Base-by-base conservation (phyloP, 2,329 filamentous ascomycete genomes). In the Ceratocystis ficicola region DNA sequence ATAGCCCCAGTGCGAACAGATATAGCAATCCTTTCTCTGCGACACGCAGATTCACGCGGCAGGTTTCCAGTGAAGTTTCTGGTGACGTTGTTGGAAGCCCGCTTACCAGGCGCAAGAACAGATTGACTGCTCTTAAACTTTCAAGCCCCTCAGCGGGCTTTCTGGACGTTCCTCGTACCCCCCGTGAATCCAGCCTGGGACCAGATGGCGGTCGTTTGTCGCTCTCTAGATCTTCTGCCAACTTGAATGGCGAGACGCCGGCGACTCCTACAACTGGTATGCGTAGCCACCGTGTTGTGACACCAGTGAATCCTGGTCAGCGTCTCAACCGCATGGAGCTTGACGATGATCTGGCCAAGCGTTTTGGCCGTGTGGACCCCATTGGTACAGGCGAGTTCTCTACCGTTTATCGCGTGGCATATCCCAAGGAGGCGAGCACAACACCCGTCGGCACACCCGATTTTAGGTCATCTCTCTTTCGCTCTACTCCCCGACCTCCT, bases 301-400 rank as follows among this genome's bases (percentile, higher is more conserved):
- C 86, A 3, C 83, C 87, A 1, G 80, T 91, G 65, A 87, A 89
- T 50, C 63, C 66, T 70, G 83, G 82, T 6, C 83, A 87, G 66
- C 83, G 83, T n/a, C 82, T 83, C 44, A 83, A 84, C 59, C 68
- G 68, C 20, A 86, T 95, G 68, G 81, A 78, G 17, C 71, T 93
- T 17, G 93, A 97, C 72, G 83, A 85, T 25, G 84, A 83, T 64
- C 77, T 96, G 63, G 84, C 83, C 12, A 82, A 84, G 2, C 85
- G 88, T 65, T 99, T 99, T 73, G 85, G 87, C 65, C 88, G 87
- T 68, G 87, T 95, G 12, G 88, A 90, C 70, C 81, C 86, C 67
- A 82, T 93, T 69, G 93, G 93, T 61, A 86, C 86, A 68, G 94
- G 94, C 67, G 93, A 96, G 73, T 99, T 99, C 73, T 97, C 94